Evolutionary conservation across 331 rosid genomes (phyloP).

Genomic region (Ulmus americana): DNA sequence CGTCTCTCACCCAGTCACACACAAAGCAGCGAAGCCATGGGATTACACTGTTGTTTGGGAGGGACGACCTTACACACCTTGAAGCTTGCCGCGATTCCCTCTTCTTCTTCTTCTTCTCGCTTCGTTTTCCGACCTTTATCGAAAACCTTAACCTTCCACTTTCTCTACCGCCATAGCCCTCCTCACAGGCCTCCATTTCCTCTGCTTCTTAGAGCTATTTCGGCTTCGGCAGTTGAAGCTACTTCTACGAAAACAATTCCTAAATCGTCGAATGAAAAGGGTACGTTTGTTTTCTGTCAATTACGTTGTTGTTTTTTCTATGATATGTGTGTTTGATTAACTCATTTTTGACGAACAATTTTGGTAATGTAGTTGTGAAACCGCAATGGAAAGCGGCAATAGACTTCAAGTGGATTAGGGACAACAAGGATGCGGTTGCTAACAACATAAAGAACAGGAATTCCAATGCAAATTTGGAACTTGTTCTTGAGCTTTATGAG

Average conservation of each 20-base stretch:
- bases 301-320: not conserved
- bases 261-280: constrained; percentile 37
- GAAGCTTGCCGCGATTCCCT: constrained; percentile 38
- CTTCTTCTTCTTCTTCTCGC: constrained; percentile 30
- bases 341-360: not conserved
- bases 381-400: constrained; percentile 83
- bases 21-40: constrained; percentile 23
- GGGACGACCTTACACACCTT: constrained; percentile 41
- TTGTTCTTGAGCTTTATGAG: constrained; percentile 68
- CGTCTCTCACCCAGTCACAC: not conserved
- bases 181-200: constrained; percentile 28
- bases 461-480: constrained; percentile 70
- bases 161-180: constrained; percentile 24
- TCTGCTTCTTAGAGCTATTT: constrained; percentile 36
- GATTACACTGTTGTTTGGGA: constrained; percentile 39
- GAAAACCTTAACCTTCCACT: constrained; percentile 12
- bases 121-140: constrained; percentile 21
- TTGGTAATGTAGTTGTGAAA: constrained; percentile 37
- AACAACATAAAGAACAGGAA: constrained; percentile 62
- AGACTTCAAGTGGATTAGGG: constrained; percentile 93
- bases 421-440: constrained; percentile 72
- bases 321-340: not conserved
- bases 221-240: constrained; percentile 41
- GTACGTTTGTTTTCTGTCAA: constrained; percentile 21
- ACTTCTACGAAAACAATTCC: constrained; percentile 23